Evolutionary conservation across 306 rosid genomes (phyloP).

Genomic region (Lathyrus tuberosus): DNA sequence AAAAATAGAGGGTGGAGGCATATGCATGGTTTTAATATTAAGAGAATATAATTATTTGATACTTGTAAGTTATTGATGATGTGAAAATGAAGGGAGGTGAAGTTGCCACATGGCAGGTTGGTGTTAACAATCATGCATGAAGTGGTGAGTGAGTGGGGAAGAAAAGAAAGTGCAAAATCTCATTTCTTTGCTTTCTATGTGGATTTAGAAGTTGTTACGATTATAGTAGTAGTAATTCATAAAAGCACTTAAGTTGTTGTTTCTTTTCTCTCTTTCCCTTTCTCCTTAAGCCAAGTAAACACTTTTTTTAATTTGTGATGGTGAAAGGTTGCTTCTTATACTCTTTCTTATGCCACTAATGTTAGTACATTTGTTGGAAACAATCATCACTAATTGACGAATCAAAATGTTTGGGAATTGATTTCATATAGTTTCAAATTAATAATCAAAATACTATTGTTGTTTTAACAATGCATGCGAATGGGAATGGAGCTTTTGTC

Average conservation of each 20-base stretch:
- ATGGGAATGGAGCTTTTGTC: constrained; percentile 38
- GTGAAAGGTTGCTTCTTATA: constrained; percentile 40
- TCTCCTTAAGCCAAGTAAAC: constrained; percentile 55
- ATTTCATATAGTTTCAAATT: neutral
- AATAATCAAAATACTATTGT: neutral
- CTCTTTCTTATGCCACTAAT: neutral
- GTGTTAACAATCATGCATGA: constrained; percentile 45
- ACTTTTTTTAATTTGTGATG: constrained; percentile 29
- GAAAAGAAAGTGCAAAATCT: constrained; percentile 28
- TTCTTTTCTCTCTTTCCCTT: constrained; percentile 38
- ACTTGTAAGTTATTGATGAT: constrained; percentile 16
- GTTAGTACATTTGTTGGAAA: constrained; percentile 16
- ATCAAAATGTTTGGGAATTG: neutral
- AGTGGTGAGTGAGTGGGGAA: constrained; percentile 30
- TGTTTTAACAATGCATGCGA: too few species aligned
- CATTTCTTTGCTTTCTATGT: constrained; percentile 34
- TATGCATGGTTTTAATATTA: neutral
- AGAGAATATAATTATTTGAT: constrained; percentile 15
- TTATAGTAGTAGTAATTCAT: too few species aligned
- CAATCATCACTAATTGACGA: neutral
- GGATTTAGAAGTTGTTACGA: constrained; percentile 40
- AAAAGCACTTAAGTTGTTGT: constrained; percentile 31
- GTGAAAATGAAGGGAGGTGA: constrained; percentile 22
- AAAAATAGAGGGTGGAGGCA: too few species aligned
- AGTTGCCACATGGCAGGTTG: constrained; percentile 43